These are phyloP conservation scores for Fusarium sp. DNA, from an alignment of 2,329 filamentous ascomycete genomes.

Conservation along the genomic window DNA sequence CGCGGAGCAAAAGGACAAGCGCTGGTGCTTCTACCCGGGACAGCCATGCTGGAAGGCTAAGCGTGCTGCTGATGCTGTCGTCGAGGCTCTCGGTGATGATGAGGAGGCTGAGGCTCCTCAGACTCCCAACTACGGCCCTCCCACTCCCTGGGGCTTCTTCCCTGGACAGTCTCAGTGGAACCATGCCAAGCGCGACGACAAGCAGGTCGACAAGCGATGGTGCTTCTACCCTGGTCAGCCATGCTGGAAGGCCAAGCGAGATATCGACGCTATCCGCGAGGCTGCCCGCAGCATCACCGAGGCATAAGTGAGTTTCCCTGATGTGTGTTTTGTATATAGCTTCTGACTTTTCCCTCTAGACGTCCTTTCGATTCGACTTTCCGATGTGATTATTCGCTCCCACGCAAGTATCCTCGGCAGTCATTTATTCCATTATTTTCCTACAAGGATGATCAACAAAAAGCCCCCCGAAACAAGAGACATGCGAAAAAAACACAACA, in stretches of 20 bases:
- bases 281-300: slow-evolving; percentile 44
- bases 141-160: slow-evolving; percentile 41
- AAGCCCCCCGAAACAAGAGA: slow-evolving; percentile 12
- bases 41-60: slow-evolving; percentile 53
- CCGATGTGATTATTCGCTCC: slow-evolving; percentile 15
- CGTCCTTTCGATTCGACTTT: slow-evolving; percentile 4
- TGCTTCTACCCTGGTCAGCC: slow-evolving; percentile 44
- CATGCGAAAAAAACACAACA: slow-evolving; percentile 9
- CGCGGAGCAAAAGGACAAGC: slow-evolving; percentile 28
- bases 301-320: slow-evolving; percentile 32
- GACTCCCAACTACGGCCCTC: slow-evolving; percentile 43
- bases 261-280: slow-evolving; percentile 40
- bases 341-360: slow-evolving; percentile 17
- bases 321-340: not conserved
- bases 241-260: slow-evolving; percentile 54
- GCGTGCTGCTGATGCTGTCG: slow-evolving; percentile 43
- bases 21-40: slow-evolving; percentile 45
- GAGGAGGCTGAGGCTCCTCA: slow-evolving; percentile 42
- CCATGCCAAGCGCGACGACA: slow-evolving; percentile 35
- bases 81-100: slow-evolving; percentile 40
- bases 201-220: slow-evolving; percentile 24
- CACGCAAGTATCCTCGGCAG: slow-evolving; percentile 2
- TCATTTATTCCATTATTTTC: slow-evolving; percentile 7
- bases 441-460: slow-evolving; percentile 13
- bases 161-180: slow-evolving; percentile 49